Evolutionary conservation across 2,329 filamentous ascomycete genomes (phyloP).

Genomic region (Phaeosphaeria sp.): DNA sequence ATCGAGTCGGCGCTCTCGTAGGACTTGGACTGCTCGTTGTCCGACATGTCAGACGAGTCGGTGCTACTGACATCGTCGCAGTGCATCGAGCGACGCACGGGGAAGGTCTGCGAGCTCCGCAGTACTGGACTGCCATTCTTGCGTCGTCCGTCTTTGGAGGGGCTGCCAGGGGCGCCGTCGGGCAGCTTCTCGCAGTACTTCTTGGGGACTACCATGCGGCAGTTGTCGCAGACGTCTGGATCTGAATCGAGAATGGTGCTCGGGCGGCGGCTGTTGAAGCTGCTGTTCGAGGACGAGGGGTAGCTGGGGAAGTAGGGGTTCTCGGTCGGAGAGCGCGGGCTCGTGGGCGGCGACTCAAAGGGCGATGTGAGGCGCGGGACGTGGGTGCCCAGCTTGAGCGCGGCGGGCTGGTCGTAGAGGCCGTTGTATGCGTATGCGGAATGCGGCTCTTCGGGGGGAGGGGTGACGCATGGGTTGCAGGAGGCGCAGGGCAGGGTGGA

Average conservation of each 20-base stretch:
- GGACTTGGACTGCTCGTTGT: slow-evolving; percentile 48
- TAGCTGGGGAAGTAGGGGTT: slow-evolving; percentile 60
- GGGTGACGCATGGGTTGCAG: slow-evolving; percentile 58
- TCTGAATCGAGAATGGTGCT: slow-evolving; percentile 53
- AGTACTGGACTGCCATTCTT: slow-evolving; percentile 62
- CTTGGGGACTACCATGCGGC: slow-evolving; percentile 62
- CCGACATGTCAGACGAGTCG: slow-evolving; percentile 45
- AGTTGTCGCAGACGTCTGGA: slow-evolving; percentile 64
- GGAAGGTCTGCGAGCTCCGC: slow-evolving; percentile 61
- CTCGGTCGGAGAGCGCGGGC: slow-evolving; percentile 47
- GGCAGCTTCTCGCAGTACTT: slow-evolving; percentile 62
- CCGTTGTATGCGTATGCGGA: slow-evolving; percentile 41
- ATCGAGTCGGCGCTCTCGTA: slow-evolving; percentile 45
- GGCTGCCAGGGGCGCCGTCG: slow-evolving; percentile 59
- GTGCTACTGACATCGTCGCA: slow-evolving; percentile 42
- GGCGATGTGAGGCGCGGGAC: slow-evolving; percentile 44
- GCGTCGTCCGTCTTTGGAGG: slow-evolving; percentile 56
- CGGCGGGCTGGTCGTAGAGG: slow-evolving; percentile 42
- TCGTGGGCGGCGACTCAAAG: slow-evolving; percentile 51
- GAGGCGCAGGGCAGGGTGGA: slow-evolving; percentile 61
- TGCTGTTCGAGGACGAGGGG: slow-evolving; percentile 37
- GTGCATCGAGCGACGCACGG: slow-evolving; percentile 53
- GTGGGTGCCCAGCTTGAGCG: slow-evolving; percentile 42
- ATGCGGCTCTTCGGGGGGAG: slow-evolving; percentile 47
- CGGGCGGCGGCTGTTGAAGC: slow-evolving; percentile 39